These are phyloP conservation scores for Ascocoryne sarcoides DNA, from an alignment of 2,329 filamentous ascomycete genomes.

Conservation along the genomic window DNA sequence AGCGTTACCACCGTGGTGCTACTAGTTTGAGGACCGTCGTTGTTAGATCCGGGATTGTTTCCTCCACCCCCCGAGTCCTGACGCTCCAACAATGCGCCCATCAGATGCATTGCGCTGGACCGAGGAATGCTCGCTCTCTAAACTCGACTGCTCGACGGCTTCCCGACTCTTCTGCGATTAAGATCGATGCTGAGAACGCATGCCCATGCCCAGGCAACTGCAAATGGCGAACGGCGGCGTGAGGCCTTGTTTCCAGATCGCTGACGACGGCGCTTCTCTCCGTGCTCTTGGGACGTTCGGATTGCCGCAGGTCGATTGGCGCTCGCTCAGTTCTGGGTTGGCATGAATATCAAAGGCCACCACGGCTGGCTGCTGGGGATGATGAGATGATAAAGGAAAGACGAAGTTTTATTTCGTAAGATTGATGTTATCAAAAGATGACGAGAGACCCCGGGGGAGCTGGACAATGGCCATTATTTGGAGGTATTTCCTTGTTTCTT, in stretches of 20 bases:
- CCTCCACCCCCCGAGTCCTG: conserved; percentile 1
- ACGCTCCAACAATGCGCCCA: conserved; percentile 1
- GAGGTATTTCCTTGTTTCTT: not conserved
- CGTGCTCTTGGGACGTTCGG: not conserved
- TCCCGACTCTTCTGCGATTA: not conserved
- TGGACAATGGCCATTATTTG: not conserved
- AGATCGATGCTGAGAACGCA: not conserved
- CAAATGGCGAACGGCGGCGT: too few relatives aligned
- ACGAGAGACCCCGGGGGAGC: not conserved
- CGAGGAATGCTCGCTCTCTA: conserved; percentile 8
- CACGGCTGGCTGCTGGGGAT: not conserved
- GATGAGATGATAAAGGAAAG: not conserved
- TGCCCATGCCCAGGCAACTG: not conserved
- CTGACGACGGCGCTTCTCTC: not conserved
- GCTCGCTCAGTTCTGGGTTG: not conserved
- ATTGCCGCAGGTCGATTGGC: not conserved
- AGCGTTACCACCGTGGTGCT: conserved; percentile 1
- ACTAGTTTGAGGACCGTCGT: not conserved
- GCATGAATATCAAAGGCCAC: not conserved
- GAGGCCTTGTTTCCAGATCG: not conserved
- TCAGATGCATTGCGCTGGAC: conserved; percentile 8
- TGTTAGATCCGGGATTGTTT: too few relatives aligned
- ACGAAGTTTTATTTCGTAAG: too few relatives aligned
- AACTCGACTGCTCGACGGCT: not conserved
- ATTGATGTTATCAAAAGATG: not conserved